Conservation (phyloP, 2,329 filamentous ascomycete species). For the Metarhizium rileyi region DNA sequence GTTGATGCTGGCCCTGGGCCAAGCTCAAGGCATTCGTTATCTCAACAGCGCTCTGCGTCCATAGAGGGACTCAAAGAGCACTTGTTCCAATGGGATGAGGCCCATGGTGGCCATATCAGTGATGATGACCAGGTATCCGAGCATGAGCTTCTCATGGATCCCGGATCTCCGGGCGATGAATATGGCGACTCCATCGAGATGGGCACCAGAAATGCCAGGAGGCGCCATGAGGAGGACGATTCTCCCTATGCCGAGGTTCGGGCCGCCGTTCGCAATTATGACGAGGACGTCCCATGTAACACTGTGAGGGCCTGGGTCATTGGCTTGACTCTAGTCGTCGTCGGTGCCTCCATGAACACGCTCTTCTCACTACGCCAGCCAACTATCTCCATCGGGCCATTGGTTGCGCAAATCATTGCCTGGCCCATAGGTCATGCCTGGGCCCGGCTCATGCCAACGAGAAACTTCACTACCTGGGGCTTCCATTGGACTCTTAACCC, state of each 20-base stretch:
- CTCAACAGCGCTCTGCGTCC: conserved; percentile 15
- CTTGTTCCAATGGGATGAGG: conserved; percentile 31
- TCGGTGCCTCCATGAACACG: conserved; percentile 53
- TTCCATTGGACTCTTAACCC: conserved; percentile 51
- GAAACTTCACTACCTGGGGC: conserved; percentile 42
- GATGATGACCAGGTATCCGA: conserved; percentile 40
- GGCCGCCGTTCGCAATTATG: conserved; percentile 54
- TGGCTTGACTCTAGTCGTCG: conserved; percentile 43
- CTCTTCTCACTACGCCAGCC: conserved; percentile 54
- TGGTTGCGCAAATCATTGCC: conserved; percentile 54
- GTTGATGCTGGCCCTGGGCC: conserved; percentile 11
- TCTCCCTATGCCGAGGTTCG: conserved; percentile 59
- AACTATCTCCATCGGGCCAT: conserved; percentile 48
- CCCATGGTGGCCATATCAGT: conserved; percentile 22
- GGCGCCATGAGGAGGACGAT: conserved; percentile 39
- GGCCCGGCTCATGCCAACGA: conserved; percentile 44
- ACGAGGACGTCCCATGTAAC: conserved; percentile 56
- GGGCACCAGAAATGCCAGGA: conserved; percentile 14
- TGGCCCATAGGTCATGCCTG: conserved; percentile 54
- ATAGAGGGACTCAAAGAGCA: conserved; percentile 20
- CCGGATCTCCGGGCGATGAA: conserved; percentile 37
- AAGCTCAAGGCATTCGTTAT: conserved; percentile 18
- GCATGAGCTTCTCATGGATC: conserved; percentile 47
- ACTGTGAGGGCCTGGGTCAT: conserved; percentile 58
- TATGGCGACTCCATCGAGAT: conserved; percentile 18